These are phyloP conservation scores for Pestalotiopsis sp. DNA, from an alignment of 2,329 filamentous ascomycete genomes.

Conservation along the genomic window DNA sequence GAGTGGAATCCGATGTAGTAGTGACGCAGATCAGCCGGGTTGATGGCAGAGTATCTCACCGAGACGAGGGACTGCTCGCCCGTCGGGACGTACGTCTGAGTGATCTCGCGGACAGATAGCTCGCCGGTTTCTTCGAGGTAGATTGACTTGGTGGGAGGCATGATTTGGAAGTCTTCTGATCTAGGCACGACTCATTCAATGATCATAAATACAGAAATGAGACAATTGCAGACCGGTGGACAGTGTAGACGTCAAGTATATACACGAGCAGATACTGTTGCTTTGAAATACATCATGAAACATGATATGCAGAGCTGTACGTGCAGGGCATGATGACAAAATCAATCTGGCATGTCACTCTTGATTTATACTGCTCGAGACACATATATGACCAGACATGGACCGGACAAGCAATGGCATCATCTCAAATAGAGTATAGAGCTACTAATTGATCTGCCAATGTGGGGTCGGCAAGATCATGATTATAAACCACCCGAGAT, in stretches of 20 bases:
- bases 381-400: not conserved
- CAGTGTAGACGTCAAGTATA: no score
- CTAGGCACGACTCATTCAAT: not conserved
- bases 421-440: not conserved
- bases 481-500: not conserved
- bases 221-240: no score
- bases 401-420: not conserved
- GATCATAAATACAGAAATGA: no score
- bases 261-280: no score
- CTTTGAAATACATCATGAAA: no score
- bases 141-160: conserved; percentile 10
- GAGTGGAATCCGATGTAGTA: conserved; percentile 22
- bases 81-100: conserved; percentile 7
- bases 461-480: not conserved
- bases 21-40: conserved; percentile 23
- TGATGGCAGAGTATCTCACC: conserved; percentile 21
- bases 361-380: not conserved
- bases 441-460: not conserved
- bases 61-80: conserved; percentile 17
- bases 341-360: not conserved
- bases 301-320: no score
- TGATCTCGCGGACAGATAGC: conserved; percentile 11
- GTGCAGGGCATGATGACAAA: not conserved
- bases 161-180: not conserved
- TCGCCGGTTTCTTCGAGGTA: conserved; percentile 11